A percentile compares a stretch with the other conserved stretches of the same genome.
Conservation (phyloP, 169 alveolate genomes). For the Ophryocystis elektroscirrha region DNA sequence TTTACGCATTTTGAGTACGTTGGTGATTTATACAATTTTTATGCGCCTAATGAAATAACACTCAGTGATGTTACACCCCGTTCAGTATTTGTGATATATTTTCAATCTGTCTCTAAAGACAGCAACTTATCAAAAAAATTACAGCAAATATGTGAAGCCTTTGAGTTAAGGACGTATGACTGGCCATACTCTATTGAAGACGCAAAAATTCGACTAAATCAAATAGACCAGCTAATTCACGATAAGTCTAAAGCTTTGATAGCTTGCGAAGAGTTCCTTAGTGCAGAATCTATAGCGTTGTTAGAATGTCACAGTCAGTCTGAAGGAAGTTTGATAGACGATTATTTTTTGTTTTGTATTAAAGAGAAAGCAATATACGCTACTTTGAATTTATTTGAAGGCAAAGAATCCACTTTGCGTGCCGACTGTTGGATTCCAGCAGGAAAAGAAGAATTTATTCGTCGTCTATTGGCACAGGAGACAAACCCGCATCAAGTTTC, state of each 20-base stretch:
- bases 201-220: slow-evolving; percentile 25
- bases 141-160: slow-evolving; percentile 66
- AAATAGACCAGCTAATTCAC: slow-evolving; percentile 38
- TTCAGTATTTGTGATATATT: slow-evolving; percentile 72
- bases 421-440: slow-evolving; percentile 91
- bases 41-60: slow-evolving; percentile 33
- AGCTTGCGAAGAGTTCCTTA: slow-evolving; percentile 56
- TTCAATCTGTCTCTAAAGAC: slow-evolving; percentile 55
- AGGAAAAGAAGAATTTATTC: slow-evolving; percentile 56
- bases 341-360: slow-evolving; percentile 62
- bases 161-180: slow-evolving; percentile 50
- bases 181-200: slow-evolving; percentile 48
- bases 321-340: slow-evolving; percentile 65
- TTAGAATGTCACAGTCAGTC: slow-evolving; percentile 48
- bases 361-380: slow-evolving; percentile 76
- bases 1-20: slow-evolving; percentile 61
- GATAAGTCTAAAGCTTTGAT: slow-evolving; percentile 60
- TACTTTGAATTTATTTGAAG: slow-evolving; percentile 65
- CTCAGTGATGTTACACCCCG: slow-evolving; percentile 30
- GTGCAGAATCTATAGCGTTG: slow-evolving; percentile 49
- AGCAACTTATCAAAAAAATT: slow-evolving; percentile 62
- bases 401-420: slow-evolving; percentile 37
- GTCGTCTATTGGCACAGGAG: slow-evolving; percentile 43
- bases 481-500: slow-evolving; percentile 4
- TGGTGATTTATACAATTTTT: slow-evolving; percentile 36